These are phyloP conservation scores for Sporothrix brunneoviolacea DNA, from an alignment of 2,329 filamentous ascomycete species.

Conservation along the genomic window DNA sequence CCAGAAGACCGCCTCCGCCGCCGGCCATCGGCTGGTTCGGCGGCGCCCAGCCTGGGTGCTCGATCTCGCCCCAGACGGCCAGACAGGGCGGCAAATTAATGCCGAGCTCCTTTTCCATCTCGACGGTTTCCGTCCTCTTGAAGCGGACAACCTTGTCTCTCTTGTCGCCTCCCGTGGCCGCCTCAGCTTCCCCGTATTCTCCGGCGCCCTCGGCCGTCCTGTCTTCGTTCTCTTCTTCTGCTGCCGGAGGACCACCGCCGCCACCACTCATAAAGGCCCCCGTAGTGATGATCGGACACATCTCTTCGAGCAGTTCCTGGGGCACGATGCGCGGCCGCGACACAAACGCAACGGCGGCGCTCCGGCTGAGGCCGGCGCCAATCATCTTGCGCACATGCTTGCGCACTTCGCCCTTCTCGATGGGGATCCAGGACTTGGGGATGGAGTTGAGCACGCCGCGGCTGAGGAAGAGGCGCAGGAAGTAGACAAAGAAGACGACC, in stretches of 20 bases:
- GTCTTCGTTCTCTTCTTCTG: neutral
- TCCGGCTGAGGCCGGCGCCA: slow-evolving; percentile 62
- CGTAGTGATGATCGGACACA: slow-evolving; percentile 1
- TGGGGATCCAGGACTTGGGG: slow-evolving; percentile 77
- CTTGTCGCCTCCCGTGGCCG: neutral
- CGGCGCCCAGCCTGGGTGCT: slow-evolving; percentile 83
- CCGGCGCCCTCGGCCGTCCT: neutral
- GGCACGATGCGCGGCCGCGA: slow-evolving; percentile 57
- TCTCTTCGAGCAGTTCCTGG: slow-evolving; percentile 18
- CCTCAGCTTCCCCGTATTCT: neutral
- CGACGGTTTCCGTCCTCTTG: slow-evolving; percentile 17
- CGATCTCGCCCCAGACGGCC: slow-evolving; percentile 72
- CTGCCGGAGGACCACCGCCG: neutral
- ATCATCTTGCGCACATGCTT: slow-evolving; percentile 72
- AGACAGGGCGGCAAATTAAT: slow-evolving; percentile 44
- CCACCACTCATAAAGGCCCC: slow-evolving; percentile 2
- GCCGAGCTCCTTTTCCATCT: slow-evolving; percentile 25
- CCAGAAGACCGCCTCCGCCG: slow-evolving; percentile 13
- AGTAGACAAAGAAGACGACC: slow-evolving; percentile 69
- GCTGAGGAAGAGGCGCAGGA: slow-evolving; percentile 79
- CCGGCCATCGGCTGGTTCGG: slow-evolving; percentile 41
- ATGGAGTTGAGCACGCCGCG: slow-evolving; percentile 72
- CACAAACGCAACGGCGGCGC: slow-evolving; percentile 74
- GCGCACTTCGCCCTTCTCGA: slow-evolving; percentile 77
- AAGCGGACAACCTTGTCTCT: slow-evolving; percentile 6